Percentiles rank a stretch among this genome's conserved stretches.
These are phyloP conservation scores for Coffea eugenioides DNA, from an alignment of 257 asterid species.

Conservation along the genomic window DNA sequence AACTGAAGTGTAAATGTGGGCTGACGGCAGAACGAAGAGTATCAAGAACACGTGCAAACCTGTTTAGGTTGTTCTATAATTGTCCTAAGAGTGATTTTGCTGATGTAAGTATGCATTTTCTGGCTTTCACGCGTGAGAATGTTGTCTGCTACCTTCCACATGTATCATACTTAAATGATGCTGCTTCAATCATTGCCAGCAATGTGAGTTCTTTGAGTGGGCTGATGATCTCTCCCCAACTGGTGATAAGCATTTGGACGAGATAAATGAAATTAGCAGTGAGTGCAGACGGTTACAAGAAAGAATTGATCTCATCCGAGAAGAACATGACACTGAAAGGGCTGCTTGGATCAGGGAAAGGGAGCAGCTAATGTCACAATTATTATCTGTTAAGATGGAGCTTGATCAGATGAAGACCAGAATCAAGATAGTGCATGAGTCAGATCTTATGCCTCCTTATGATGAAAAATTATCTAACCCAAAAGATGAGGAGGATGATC, in stretches of 20 bases:
- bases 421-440: neutral
- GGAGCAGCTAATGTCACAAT: neutral
- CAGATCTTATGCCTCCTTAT: neutral
- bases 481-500: neutral
- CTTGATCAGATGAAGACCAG: slow-evolving; percentile 1
- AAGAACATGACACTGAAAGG: neutral
- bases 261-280: neutral
- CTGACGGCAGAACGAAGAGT: neutral
- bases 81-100: neutral
- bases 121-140: neutral
- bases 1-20: neutral
- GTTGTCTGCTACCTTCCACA: neutral
- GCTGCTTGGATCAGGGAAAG: neutral
- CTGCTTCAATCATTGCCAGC: neutral
- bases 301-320: neutral
- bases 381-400: neutral
- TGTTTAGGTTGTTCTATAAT: neutral
- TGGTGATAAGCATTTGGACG: slow-evolving; percentile 5
- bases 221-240: neutral
- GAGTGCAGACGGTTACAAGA: neutral
- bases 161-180: neutral
- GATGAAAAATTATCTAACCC: neutral
- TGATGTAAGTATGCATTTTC: neutral
- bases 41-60: neutral
- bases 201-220: slow-evolving; percentile 6